These are phyloP conservation scores for Saturnispora galanensis DNA, from an alignment of 805 yeast genomes.

Conservation along the genomic window DNA sequence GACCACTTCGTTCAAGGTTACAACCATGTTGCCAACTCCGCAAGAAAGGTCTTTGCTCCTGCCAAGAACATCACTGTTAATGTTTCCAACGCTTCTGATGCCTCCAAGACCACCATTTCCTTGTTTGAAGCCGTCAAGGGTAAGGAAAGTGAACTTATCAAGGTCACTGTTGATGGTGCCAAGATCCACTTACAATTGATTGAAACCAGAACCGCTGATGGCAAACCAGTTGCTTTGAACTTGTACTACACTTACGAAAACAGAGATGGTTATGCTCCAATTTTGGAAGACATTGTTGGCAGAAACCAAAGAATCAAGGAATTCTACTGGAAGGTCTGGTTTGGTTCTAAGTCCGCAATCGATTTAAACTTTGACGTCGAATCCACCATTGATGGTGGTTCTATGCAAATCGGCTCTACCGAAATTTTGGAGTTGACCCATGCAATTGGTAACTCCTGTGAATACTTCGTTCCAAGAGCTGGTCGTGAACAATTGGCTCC, in stretches of 20 bases:
- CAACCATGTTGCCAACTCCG: constrained; percentile 70
- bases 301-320: constrained; percentile 90
- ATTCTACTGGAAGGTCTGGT: constrained; percentile 98
- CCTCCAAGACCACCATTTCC: constrained; percentile 49
- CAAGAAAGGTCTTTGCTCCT: constrained; percentile 74
- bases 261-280: constrained; percentile 90
- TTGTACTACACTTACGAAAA: constrained; percentile 74
- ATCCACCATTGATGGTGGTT: constrained; percentile 60
- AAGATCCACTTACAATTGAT: constrained; percentile 64
- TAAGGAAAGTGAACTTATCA: constrained; percentile 54
- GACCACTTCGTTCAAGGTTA: constrained; percentile 77
- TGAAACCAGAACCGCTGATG: constrained; percentile 81
- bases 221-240: constrained; percentile 61
- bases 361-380: constrained; percentile 66
- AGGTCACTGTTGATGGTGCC: constrained; percentile 41
- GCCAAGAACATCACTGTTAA: constrained; percentile 48
- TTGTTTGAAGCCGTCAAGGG: constrained; percentile 69
- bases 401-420: constrained; percentile 57
- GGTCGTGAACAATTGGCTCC: constrained; percentile 86
- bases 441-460: constrained; percentile 95
- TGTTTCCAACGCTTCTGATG: constrained; percentile 41
- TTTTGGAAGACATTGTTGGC: constrained; percentile 78
- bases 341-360: constrained; percentile 50
- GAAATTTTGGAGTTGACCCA: constrained; percentile 89
- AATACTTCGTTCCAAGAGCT: constrained; percentile 84